Base-by-base conservation (phyloP, 768 basidiomycete species). In the Lactifluus echinatus region DNA sequence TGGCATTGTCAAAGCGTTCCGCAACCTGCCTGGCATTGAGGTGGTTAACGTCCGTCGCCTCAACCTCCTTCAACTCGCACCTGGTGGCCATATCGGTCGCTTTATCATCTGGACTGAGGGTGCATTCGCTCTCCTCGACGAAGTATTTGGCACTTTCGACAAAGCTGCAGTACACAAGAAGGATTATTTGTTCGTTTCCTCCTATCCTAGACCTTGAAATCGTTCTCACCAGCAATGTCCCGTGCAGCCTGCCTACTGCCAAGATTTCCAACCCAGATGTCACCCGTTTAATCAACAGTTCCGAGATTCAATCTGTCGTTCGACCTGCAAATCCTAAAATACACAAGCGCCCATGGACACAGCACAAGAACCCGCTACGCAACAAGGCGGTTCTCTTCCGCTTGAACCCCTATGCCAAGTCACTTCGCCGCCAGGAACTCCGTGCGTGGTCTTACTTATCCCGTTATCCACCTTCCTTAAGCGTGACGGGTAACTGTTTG, bases 71-170 rank as follows among this genome's bases (percentile, higher is more conserved):
- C 93, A 97, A 76, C 91, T 99, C 71, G 96, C 96, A 15, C 96
- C 96, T 48, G 96, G 96, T 84, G 96, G 96, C 64, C 96, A 99
- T 71, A 85, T 99, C 59, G 96, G 96, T 60, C 92, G 96, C 62
- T 99, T 99, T 78, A 79, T 97, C 72, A 95, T 99, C 80, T 99
- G 96, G 96, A 98, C 96, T 60, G 89, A 95, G 76, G 80, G 80
- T 67, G 96, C 96, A 26, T 96, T 98, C 72, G 79, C 75, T 52
- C 83, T 89, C 63, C 89, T 99, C 55, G 96, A 98, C 72, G 87
- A 92, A 65, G 84, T 98, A 63, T 99, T 88, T 72, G 96, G 95
- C 54, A 97, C 94, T 65, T 89, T 87, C 68, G 92, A 96, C 68
- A 93, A 85, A 77, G 79, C 77, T n/a, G 81, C 93, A 14, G 68